Conservation (phyloP, 2,329 filamentous ascomycete genomes). For the Ceratocystis cacaofunesta region DNA sequence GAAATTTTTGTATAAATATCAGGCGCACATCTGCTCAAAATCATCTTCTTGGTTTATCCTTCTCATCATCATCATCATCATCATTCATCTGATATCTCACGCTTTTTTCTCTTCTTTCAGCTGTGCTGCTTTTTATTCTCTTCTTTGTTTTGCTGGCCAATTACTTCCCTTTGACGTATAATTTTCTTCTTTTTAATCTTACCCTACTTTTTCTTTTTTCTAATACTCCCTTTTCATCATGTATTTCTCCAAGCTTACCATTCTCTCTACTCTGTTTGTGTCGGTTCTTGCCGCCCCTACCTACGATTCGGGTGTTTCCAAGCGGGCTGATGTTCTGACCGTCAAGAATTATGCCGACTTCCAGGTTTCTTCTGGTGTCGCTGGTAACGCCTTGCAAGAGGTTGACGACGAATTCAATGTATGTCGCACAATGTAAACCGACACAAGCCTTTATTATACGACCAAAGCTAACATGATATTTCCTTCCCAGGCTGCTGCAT, state of each 20-base stretch:
- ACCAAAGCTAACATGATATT: background rate
- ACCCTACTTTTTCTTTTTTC: constrained; percentile 4
- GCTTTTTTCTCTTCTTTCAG: constrained; percentile 11
- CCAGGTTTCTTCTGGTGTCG: constrained; percentile 35
- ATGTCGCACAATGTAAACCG: constrained; percentile 17
- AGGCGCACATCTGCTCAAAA: background rate
- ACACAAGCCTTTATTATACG: background rate
- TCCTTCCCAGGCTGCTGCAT: constrained; percentile 25
- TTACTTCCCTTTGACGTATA: background rate
- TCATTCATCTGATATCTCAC: constrained; percentile 4
- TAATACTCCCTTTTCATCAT: constrained; percentile 21
- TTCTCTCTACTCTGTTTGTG: constrained; percentile 26
- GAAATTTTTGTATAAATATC: background rate
- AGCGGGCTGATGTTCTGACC: constrained; percentile 22
- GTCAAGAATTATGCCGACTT: constrained; percentile 27
- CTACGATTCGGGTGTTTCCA: constrained; percentile 22
- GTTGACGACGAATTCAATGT: constrained; percentile 41
- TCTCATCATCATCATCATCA: constrained; percentile 14
- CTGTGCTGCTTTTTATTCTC: constrained; percentile 16
- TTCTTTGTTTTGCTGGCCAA: constrained; percentile 16
- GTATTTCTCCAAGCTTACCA: constrained; percentile 26
- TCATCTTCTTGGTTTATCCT: background rate
- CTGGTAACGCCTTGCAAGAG: constrained; percentile 38
- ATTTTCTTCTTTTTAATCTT: background rate
- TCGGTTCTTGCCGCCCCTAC: constrained; percentile 26